These are phyloP conservation scores for Camellia granthamiana DNA, from an alignment of 148 eudicot genomes.

Conservation along the genomic window DNA sequence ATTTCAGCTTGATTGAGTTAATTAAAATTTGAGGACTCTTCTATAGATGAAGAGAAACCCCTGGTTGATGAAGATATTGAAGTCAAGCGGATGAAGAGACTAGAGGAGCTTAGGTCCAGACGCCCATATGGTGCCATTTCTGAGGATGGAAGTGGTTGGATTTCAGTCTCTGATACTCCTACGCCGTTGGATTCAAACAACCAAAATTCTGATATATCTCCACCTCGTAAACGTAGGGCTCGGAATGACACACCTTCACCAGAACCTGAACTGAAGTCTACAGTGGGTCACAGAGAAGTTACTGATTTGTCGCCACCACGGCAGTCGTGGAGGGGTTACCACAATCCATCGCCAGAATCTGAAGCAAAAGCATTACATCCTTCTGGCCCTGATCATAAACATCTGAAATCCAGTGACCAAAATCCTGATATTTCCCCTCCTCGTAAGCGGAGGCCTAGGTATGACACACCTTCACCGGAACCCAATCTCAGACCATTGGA, in stretches of 20 bases:
- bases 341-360: slow-evolving; percentile 44
- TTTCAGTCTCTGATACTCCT: slow-evolving; percentile 53
- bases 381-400: slow-evolving; percentile 5
- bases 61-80: slow-evolving; percentile 84
- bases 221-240: slow-evolving; percentile 45
- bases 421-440: slow-evolving; percentile 35
- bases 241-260: slow-evolving; percentile 55
- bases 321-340: slow-evolving; percentile 27
- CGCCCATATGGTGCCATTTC: slow-evolving; percentile 70
- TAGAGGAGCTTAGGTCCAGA: slow-evolving; percentile 55
- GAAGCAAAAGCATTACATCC: slow-evolving; percentile 10
- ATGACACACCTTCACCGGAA: slow-evolving; percentile 29
- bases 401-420: background rate
- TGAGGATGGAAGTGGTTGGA: slow-evolving; percentile 99
- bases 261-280: slow-evolving; percentile 15
- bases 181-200: slow-evolving; percentile 19
- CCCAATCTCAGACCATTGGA: slow-evolving; percentile 19
- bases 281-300: background rate
- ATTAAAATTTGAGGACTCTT: background rate
- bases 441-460: slow-evolving; percentile 22
- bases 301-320: slow-evolving; percentile 47
- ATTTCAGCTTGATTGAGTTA: slow-evolving; percentile 8
- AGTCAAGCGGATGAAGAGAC: slow-evolving; percentile 74
- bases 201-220: slow-evolving; percentile 44
- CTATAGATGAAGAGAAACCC: slow-evolving; percentile 71